These are phyloP conservation scores for Prunus salicina DNA, from an alignment of 306 rosid species.

Conservation along the genomic window DNA sequence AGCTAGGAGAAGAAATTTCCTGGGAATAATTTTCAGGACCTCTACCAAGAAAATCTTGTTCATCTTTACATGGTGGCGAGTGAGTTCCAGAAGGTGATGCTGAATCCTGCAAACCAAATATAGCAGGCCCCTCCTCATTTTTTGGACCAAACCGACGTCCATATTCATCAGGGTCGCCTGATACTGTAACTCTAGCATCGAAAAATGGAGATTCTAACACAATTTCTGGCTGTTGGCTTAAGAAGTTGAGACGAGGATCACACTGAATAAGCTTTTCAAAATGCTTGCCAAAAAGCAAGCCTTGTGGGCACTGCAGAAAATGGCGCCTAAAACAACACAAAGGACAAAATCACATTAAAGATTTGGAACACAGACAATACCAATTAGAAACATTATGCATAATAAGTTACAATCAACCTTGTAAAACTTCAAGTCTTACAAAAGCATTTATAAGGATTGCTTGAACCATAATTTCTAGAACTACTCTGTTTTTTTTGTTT, in stretches of 20 bases:
- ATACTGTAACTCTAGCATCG: slow-evolving; percentile 37
- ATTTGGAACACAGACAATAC: neutral
- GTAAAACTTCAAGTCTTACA: neutral
- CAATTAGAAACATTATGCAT: neutral
- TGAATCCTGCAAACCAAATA: slow-evolving; percentile 47
- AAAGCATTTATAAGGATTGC: neutral
- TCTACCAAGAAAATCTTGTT: slow-evolving; percentile 40
- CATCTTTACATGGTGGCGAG: slow-evolving; percentile 53
- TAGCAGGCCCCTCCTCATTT: slow-evolving; percentile 34
- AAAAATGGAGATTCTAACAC: slow-evolving; percentile 68
- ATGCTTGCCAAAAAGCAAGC: slow-evolving; percentile 63
- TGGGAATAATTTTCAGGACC: slow-evolving; percentile 44
- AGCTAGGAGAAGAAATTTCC: slow-evolving; percentile 55
- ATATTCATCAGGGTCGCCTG: slow-evolving; percentile 40
- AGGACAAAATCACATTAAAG: slow-evolving; percentile 1
- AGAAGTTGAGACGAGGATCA: slow-evolving; percentile 68
- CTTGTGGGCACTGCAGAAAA: slow-evolving; percentile 66
- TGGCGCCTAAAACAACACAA: slow-evolving; percentile 49
- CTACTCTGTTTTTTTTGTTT: too few species aligned
- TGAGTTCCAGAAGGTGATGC: slow-evolving; percentile 60
- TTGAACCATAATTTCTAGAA: neutral
- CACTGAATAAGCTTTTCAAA: slow-evolving; percentile 83
- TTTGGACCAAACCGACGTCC: slow-evolving; percentile 33
- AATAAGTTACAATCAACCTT: neutral
- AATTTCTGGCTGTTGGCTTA: slow-evolving; percentile 65